Conservation (phyloP, 352 stramenopile species). For the Globisporangium nodosum region DNA sequence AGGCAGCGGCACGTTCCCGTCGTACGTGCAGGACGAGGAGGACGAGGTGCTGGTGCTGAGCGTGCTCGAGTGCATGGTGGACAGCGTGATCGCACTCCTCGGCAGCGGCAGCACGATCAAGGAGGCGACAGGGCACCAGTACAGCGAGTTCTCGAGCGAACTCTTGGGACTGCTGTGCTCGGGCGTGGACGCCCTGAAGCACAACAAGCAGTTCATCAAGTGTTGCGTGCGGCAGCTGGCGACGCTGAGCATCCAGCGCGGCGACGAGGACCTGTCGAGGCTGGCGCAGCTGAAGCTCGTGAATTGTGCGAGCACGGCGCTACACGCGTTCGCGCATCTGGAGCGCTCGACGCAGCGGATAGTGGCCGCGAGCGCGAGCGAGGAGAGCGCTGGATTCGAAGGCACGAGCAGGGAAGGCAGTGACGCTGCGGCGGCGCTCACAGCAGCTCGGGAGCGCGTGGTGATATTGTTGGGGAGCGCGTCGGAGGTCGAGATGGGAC, state of each 20-base stretch:
- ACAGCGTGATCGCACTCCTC: conserved; percentile 57
- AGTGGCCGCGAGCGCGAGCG: not conserved
- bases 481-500: conserved; percentile 43
- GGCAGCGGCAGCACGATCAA: conserved; percentile 26
- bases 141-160: conserved; percentile 39
- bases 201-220: conserved; percentile 59
- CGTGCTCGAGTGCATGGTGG: conserved; percentile 69
- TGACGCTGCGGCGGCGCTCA: conserved; percentile 2
- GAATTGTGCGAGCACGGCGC: conserved; percentile 45
- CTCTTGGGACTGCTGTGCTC: conserved; percentile 57
- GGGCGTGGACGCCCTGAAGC: conserved; percentile 39
- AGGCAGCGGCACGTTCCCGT: conserved; percentile 41
- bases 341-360: conserved; percentile 17
- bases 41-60: conserved; percentile 73
- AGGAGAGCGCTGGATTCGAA: not conserved
- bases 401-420: not conserved
- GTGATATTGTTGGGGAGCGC: conserved; percentile 59
- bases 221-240: conserved; percentile 75
- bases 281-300: conserved; percentile 55
- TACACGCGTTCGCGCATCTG: conserved; percentile 38
- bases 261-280: conserved; percentile 36
- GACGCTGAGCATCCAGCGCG: conserved; percentile 61
- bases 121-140: conserved; percentile 8
- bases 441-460: conserved; percentile 51
- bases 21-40: conserved; percentile 63